Base-by-base conservation (phyloP, 345 rosid genomes). In the Noccaea caerulescens region DNA sequence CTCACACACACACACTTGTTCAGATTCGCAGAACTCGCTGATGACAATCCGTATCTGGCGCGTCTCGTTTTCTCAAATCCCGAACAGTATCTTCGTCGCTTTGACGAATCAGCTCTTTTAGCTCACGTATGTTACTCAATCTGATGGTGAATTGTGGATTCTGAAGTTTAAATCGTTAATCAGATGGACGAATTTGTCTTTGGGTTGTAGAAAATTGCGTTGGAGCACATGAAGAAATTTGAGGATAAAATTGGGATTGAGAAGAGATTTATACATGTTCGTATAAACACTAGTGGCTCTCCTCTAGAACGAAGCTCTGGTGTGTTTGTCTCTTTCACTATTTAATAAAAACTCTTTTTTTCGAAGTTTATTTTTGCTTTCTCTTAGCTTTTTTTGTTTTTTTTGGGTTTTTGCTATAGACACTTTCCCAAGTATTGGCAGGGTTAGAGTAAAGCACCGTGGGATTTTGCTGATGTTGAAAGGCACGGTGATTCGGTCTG, bases 401-500 rank as follows among this genome's bases (percentile, higher is more conserved):
- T 43, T 27, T 27, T 27, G 30, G 34, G 23, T 20, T 20, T 20
- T 20, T 20, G 23, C n/a, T 11, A 36, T 69, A 94, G 96, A 89
- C 43, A 80, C 94, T 68, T 93, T 86, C 77, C 97, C 95, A 2
- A 85, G 91, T 81, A 88, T 91, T 47, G 96, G 97, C 9, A 80
- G 80, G 27, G 79, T 91, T 67, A 86, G 97, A 76, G 97, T 91
- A 66, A 91, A 84, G 84, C 99, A 93, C 68, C 84, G 83, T 5
- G 88, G 90, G 45, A 79, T 91, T 83, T 87, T 93, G 12, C 82
- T 91, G 44, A 89, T 91, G 20, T 81, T 91, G 47, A 93, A 85
- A 70, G 99, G 98, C 50, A 93, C 96, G 1, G 91, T 93, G 18
- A 93, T 87, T 66, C 80, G 97, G 45, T 91, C 97, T 2, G 98